A percentile compares a stretch with the other conserved stretches of the same genome.
Conservation (phyloP, 2,329 filamentous ascomycete species). For the Ascochyta pisi region DNA sequence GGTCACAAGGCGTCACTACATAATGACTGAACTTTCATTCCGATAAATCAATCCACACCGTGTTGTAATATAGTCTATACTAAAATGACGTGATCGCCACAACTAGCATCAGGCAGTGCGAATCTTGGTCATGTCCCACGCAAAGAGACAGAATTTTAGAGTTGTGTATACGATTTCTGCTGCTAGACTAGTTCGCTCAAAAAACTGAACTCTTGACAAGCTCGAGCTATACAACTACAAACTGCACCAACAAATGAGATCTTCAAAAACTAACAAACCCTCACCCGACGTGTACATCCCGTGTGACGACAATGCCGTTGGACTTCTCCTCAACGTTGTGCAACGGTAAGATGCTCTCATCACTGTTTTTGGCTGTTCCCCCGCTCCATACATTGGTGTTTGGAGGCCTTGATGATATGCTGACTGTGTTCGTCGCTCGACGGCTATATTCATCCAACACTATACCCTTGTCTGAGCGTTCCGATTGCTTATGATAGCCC, state of each 20-base stretch:
- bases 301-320: conserved; percentile 1
- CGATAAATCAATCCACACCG: too few relatives aligned
- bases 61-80: too few relatives aligned
- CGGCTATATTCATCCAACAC: background rate
- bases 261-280: background rate
- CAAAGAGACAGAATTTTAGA: too few relatives aligned
- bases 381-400: background rate
- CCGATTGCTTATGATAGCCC: conserved; percentile 10
- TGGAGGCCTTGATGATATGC: background rate
- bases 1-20: background rate
- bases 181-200: too few relatives aligned
- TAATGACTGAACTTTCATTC: background rate
- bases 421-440: background rate
- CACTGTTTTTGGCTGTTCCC: background rate
- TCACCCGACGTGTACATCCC: background rate
- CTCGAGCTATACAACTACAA: background rate
- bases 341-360: conserved; percentile 9
- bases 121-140: too few relatives aligned
- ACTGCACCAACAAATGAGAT: background rate
- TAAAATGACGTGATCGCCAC: too few relatives aligned
- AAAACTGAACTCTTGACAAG: too few relatives aligned
- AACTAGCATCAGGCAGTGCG: too few relatives aligned
- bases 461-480: conserved; percentile 4
- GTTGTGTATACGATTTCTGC: too few relatives aligned
- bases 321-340: conserved; percentile 2